phyloP scores from a whole-genome alignment of 225 moss, liverwort and hornwort genomes.

The Antitrichia curtipendula region DNA sequence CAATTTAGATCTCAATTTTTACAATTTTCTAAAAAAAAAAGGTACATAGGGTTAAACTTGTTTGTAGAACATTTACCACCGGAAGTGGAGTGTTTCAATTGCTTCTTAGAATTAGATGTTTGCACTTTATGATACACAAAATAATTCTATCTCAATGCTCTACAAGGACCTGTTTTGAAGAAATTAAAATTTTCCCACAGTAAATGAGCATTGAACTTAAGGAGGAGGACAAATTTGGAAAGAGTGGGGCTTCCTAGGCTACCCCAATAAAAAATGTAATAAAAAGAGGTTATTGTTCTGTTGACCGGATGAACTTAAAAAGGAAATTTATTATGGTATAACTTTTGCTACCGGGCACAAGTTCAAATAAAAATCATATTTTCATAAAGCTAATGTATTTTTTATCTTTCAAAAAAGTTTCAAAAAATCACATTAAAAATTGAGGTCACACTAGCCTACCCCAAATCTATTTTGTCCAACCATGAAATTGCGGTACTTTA shows the following conservation, averaged over 20 bases:
- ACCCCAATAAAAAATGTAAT: not conserved
- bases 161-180: not conserved
- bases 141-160: not conserved
- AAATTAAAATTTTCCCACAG: accelerated
- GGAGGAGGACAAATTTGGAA: not conserved
- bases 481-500: accelerated
- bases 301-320: accelerated
- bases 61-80: not conserved
- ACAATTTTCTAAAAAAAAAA: not conserved
- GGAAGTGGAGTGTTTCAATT: too few species aligned
- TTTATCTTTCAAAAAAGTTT: not conserved
- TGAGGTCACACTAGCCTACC: not conserved
- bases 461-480: not conserved
- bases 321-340: not conserved
- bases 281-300: not conserved
- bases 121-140: not conserved
- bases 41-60: accelerated
- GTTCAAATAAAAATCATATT: not conserved
- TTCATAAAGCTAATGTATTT: not conserved
- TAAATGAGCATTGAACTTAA: not conserved
- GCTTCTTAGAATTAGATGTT: not conserved
- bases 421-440: not conserved
- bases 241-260: not conserved
- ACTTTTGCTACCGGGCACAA: accelerated
- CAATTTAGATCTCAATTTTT: not conserved